Conservation (phyloP, 768 basidiomycete genomes). For the Lactarius hengduanensis region DNA sequence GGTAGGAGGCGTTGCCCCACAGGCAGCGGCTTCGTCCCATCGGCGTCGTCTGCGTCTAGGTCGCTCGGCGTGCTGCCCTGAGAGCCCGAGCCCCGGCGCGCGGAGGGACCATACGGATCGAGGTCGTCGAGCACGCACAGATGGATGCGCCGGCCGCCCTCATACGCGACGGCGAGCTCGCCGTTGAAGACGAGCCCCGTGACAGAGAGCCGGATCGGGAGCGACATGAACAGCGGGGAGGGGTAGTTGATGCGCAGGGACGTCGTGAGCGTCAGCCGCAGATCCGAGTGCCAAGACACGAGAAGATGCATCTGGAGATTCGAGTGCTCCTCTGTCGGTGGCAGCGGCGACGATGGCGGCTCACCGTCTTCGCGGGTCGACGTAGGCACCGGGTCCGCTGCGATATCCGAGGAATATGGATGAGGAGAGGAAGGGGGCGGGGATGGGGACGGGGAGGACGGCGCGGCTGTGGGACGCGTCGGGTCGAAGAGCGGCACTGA, state of each 20-base stretch:
- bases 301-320: slow-evolving; percentile 89
- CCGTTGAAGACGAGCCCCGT: slow-evolving; percentile 85
- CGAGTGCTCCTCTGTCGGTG: slow-evolving; percentile 41
- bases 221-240: slow-evolving; percentile 92
- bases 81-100: slow-evolving; percentile 36
- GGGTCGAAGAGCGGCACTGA: neutral
- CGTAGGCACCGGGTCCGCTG: slow-evolving; percentile 22
- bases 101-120: slow-evolving; percentile 79
- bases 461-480: neutral
- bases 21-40: slow-evolving; percentile 65
- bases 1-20: slow-evolving; percentile 83
- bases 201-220: slow-evolving; percentile 92
- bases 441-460: too few species aligned
- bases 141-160: slow-evolving; percentile 82
- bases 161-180: slow-evolving; percentile 89
- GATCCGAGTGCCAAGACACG: slow-evolving; percentile 82
- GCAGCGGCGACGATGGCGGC: slow-evolving; percentile 9
- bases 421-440: slow-evolving; percentile 11
- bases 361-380: neutral
- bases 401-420: slow-evolving; percentile 7
- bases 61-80: slow-evolving; percentile 58
- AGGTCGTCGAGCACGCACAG: slow-evolving; percentile 85
- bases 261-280: slow-evolving; percentile 86
- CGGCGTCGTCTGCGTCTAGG: slow-evolving; percentile 52
- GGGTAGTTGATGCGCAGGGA: slow-evolving; percentile 97